Conservation (phyloP, 2,329 filamentous ascomycete species). For the Rutstroemia sp. region DNA sequence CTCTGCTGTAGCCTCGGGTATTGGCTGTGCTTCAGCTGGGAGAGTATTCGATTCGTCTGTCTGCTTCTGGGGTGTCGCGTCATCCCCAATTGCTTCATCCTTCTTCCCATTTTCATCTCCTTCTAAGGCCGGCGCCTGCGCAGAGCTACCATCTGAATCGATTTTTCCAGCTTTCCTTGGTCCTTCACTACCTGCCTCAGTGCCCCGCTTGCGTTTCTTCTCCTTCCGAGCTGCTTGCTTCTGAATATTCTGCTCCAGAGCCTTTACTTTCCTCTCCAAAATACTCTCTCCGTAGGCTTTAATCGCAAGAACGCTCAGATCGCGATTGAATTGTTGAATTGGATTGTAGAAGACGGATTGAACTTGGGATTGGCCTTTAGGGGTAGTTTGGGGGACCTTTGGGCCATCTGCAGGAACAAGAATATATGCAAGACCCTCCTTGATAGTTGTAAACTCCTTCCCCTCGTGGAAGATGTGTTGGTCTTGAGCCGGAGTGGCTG, state of each 20-base stretch:
- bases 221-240: conserved; percentile 31
- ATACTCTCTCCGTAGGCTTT: conserved; percentile 75
- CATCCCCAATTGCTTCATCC: neutral
- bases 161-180: conserved; percentile 31
- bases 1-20: neutral
- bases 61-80: neutral
- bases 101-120: neutral
- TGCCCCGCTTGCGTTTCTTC: conserved; percentile 41
- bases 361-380: conserved; percentile 49
- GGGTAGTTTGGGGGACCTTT: conserved; percentile 37
- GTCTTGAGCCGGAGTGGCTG: conserved; percentile 22
- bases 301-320: conserved; percentile 87
- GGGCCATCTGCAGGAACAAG: conserved; percentile 49
- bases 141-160: conserved; percentile 1
- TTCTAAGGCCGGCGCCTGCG: neutral
- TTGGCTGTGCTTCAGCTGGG: neutral
- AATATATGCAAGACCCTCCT: conserved; percentile 62
- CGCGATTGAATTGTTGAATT: conserved; percentile 97
- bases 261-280: conserved; percentile 38
- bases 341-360: conserved; percentile 97
- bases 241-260: conserved; percentile 36
- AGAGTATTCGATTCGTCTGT: neutral
- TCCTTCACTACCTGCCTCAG: conserved; percentile 24
- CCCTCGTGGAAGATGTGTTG: conserved; percentile 37
- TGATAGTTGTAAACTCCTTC: conserved; percentile 51